Conservation (phyloP, 768 basidiomycete species). For the Goffeauzyma gilvescens region DNA sequence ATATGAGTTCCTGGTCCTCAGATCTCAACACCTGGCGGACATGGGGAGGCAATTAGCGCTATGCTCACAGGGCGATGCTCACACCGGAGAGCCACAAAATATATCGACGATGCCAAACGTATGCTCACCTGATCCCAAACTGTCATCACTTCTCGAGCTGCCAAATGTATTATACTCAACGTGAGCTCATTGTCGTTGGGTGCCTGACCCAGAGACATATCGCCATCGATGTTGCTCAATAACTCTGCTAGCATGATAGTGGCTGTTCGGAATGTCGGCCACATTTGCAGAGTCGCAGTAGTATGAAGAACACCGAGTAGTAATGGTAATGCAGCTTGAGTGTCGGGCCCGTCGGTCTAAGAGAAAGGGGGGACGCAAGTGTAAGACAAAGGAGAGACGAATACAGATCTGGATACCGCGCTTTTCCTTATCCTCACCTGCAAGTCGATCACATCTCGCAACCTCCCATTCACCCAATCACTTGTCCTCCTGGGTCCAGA, state of each 20-base stretch:
- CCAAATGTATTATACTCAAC: constrained; percentile 11
- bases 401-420: not conserved
- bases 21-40: constrained; percentile 2
- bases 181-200: not conserved
- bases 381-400: not conserved
- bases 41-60: too few species aligned
- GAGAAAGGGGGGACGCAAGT: not conserved
- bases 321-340: constrained; percentile 13
- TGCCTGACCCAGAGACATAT: constrained; percentile 2
- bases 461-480: not conserved
- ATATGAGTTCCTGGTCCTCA: constrained; percentile 8
- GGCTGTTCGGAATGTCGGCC: constrained; percentile 16
- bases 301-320: constrained; percentile 16
- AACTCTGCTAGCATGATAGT: constrained; percentile 17
- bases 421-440: not conserved
- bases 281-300: constrained; percentile 13
- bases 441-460: not conserved
- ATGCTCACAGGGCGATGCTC: not conserved
- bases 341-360: not conserved
- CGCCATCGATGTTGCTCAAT: constrained; percentile 16
- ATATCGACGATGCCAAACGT: not conserved
- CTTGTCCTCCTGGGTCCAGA: not conserved
- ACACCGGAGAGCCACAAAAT: not conserved
- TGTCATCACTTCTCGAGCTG: constrained; percentile 11
- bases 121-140: constrained; percentile 15